Evolutionary conservation across 1,139 yeast species (phyloP).

Genomic region (Debaryomyces coudertii): DNA sequence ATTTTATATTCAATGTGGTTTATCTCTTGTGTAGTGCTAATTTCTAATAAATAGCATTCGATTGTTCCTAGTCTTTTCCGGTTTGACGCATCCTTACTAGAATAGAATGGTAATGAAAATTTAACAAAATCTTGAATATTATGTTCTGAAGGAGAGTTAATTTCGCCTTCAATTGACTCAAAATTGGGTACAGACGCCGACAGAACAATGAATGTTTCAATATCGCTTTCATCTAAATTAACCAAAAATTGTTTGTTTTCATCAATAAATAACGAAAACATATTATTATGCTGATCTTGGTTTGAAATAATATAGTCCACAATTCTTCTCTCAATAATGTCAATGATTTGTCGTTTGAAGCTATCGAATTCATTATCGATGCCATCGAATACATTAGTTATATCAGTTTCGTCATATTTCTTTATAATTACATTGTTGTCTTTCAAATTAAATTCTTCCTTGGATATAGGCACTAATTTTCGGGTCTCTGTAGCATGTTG

Average conservation of each 20-base stretch:
- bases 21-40: conserved; percentile 16
- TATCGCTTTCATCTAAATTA: conserved; percentile 25
- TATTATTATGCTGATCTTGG: conserved; percentile 10
- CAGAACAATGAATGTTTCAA: conserved; percentile 36
- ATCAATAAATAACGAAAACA: conserved; percentile 24
- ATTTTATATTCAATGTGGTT: conserved; percentile 24
- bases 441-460: conserved; percentile 13
- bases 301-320: conserved; percentile 23
- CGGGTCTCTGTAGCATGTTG: conserved; percentile 21
- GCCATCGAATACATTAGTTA: conserved; percentile 36
- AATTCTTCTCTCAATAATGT: conserved; percentile 29
- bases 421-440: conserved; percentile 25
- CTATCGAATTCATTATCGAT: conserved; percentile 44
- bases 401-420: conserved; percentile 38
- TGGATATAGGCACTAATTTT: conserved; percentile 15
- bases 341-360: conserved; percentile 33
- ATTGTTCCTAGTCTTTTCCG: conserved; percentile 36
- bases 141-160: not conserved
- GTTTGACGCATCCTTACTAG: conserved; percentile 21
- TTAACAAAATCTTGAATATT: conserved; percentile 29
- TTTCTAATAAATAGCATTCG: conserved; percentile 35
- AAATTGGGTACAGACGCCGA: conserved; percentile 11
- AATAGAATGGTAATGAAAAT: conserved; percentile 36
- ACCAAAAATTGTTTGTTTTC: conserved; percentile 35
- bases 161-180: conserved; percentile 13